Percentiles rank a stretch among this genome's conserved stretches.
phyloP scores from a whole-genome alignment of 306 rosid genomes.

The Amphicarpaea edgeworthii region DNA sequence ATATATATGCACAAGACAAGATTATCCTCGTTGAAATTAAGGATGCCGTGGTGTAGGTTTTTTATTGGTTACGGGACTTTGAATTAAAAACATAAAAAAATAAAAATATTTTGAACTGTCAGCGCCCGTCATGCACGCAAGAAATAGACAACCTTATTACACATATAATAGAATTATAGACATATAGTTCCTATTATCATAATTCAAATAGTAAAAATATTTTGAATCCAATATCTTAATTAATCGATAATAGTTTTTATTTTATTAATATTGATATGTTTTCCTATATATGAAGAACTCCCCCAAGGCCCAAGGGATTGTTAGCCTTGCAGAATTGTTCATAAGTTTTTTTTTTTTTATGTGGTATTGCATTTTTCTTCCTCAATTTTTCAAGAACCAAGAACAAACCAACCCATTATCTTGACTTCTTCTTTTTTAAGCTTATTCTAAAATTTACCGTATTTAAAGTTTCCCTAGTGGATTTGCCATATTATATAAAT shows the following conservation, averaged over 20 bases:
- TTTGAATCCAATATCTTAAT: background rate
- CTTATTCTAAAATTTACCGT: background rate
- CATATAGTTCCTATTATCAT: background rate
- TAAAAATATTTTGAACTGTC: too few relatives aligned
- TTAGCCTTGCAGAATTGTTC: constrained; percentile 23
- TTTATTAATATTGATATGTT: background rate
- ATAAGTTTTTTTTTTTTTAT: background rate
- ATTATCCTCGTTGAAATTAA: too few relatives aligned
- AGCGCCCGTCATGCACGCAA: too few relatives aligned
- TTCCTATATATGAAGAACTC: background rate
- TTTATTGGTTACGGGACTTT: too few relatives aligned
- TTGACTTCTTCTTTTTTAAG: background rate
- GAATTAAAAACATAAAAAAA: too few relatives aligned
- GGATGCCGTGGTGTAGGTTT: too few relatives aligned
- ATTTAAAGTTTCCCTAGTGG: constrained; percentile 35
- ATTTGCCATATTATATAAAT: constrained; percentile 15
- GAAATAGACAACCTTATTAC: too few relatives aligned
- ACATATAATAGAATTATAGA: too few relatives aligned
- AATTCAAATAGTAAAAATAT: background rate
- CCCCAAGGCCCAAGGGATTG: background rate
- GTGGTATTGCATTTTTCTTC: background rate
- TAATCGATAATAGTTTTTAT: background rate
- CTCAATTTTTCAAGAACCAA: background rate
- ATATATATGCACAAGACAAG: too few relatives aligned
- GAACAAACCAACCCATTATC: constrained; percentile 32